Evolutionary conservation across 1,284 basidiomycete species (phyloP), one percentile per base, ranked within the genome.

Genomic region (Puccinia horiana): DNA sequence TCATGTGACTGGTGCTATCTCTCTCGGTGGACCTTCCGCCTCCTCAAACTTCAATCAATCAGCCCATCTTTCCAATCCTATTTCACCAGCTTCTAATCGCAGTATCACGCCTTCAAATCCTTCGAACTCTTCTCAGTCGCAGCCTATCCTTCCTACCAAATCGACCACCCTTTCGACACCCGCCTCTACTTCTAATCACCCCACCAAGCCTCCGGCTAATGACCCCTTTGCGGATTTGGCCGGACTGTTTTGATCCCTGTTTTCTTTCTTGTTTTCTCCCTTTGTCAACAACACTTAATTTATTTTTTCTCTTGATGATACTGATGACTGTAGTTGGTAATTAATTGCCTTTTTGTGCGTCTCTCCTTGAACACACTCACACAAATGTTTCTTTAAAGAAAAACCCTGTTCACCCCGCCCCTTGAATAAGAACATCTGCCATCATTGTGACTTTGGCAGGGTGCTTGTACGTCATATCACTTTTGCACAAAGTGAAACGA

Each of bases 161-260:
- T 37, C 70, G 20, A 32, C 35, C 44, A 52, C 0, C 44, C 26
- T 42, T 47, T 18, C 42, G 9, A 26, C 37, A 42, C 26, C 29
- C 56, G 40, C 52, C 1, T 37, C 47, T 69, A 65, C 18, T 26
- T 20, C 63, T 23, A 65, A n/a, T 67, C 26, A 40, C 40, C n/a
- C 35, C 40, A 2, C 63, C 11, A 56, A 81, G 32, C 52, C 52
- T 14, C 32, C 67, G 23, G 58, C 16, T 16, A 81, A 81, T 20
- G 79, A 81, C 40, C 79, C 79, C 5, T 81, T 81, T 74, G 79
- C 79, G 11, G 79, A 81, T 81, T 74, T 81, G 47, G 79, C 54
- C 23, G 79, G 79, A 74, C 56, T 81, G 35, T 81, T 81, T 74
- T 81, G 58, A 81, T 79, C n/a, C 58, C 5, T 61, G 1, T 35